These are phyloP conservation scores for Thalassiosira livingstoniorum DNA, from an alignment of 352 stramenopile genomes.

Conservation along the genomic window DNA sequence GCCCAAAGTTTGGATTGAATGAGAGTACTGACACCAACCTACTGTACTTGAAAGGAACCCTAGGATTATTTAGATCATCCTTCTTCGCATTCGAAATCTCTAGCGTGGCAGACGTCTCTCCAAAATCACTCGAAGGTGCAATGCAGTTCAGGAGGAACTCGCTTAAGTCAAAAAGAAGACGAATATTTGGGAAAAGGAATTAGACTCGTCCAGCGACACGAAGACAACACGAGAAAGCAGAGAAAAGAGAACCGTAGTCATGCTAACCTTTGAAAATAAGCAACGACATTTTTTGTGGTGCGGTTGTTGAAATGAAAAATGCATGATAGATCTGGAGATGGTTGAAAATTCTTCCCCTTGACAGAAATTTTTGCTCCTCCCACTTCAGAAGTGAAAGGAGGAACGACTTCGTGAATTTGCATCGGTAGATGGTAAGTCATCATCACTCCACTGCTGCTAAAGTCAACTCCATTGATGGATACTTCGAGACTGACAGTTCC, in stretches of 20 bases:
- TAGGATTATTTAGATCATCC: constrained; percentile 3
- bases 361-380: constrained; percentile 19
- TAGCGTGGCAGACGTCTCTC: constrained; percentile 1
- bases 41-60: constrained; percentile 17
- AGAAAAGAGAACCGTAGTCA: not conserved
- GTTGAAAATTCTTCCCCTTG: constrained; percentile 38
- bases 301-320: constrained; percentile 23
- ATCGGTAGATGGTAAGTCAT: constrained; percentile 20
- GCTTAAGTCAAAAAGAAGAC: not conserved
- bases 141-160: constrained; percentile 7
- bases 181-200: not conserved
- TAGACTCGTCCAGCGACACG: not conserved
- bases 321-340: constrained; percentile 46
- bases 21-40: not conserved
- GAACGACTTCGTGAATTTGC: constrained; percentile 33
- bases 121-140: constrained; percentile 1
- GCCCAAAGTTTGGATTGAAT: not conserved
- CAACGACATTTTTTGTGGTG: constrained; percentile 6
- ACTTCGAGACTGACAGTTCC: constrained; percentile 19
- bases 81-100: constrained; percentile 35
- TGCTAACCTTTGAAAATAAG: constrained; percentile 29
- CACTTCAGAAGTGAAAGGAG: constrained; percentile 7
- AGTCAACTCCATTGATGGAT: constrained; percentile 44
- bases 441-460: not conserved
- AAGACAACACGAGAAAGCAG: not conserved